Base-by-base conservation (phyloP, 2,329 filamentous ascomycete species). In the Fusarium globosum region DNA sequence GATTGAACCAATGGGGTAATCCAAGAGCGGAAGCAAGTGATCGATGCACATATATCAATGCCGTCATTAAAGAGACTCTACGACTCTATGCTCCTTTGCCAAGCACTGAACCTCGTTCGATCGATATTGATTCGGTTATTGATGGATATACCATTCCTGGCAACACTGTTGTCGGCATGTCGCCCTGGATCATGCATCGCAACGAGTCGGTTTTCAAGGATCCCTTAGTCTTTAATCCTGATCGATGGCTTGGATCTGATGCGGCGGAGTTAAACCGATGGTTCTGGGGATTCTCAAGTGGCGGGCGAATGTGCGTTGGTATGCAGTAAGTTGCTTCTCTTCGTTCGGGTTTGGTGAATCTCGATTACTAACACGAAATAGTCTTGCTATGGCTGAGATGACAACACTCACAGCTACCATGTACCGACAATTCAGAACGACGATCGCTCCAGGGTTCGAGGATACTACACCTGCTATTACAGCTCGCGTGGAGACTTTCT, bases 21-120 rank as follows among this genome's bases (percentile, higher is more conserved):
- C 82, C 84, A 0, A 79, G 69, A 9, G 82, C 80, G 0, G 80
- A 83, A 21, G 79, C 75, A 1, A 78, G 78, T 8, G 85, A 84
- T 64, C 82, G 79, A 30, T 80, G 86, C 21, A 77, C 79, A 0
- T 88, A 85, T 65, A 77, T 88, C 1, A 81, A 86, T 52, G 86
- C 86, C 3, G 79, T 88, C 3, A 83, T 88, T 70, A 87, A 86
- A 51, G 87, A 89, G 74, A 86, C 86, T 0, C 72, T 88, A 7
- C 78, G 86, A 2, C 77, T 89, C 1, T 86, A 87, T 51, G 82
- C 86, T 16, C 87, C 88, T 1, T 80, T 89, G 13, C 87, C 88
- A 1, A 85, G 85, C 30, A 86, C 83, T 0, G 83, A 89, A 58
- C 87, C 88, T 12, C 82, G 87, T 10, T 83, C 82, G 38, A 33